These are phyloP conservation scores for Protomyces pachydermus DNA, from an alignment of 1,139 yeast genomes.

Conservation along the genomic window DNA sequence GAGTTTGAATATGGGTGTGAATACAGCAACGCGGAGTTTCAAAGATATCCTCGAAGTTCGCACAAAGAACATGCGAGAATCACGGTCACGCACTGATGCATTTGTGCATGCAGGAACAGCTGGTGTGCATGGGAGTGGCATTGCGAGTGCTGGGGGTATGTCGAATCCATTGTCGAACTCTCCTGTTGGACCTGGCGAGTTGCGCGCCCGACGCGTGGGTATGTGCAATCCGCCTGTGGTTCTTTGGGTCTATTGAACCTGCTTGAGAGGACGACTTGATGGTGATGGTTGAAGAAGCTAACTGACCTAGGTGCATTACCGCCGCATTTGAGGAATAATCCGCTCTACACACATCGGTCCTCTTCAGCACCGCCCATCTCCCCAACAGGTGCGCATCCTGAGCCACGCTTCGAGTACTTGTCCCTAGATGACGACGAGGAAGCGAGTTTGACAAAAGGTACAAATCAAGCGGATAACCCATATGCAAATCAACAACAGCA, in stretches of 20 bases:
- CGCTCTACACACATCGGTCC: conserved; percentile 17
- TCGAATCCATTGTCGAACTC: neutral
- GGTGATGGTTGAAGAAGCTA: neutral
- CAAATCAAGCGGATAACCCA: conserved; percentile 22
- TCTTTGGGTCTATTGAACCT: too few relatives aligned
- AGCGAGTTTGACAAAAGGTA: neutral
- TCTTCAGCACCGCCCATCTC: conserved; percentile 24
- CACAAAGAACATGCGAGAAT: conserved; percentile 75
- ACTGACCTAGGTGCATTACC: neutral
- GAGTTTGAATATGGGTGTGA: conserved; percentile 78
- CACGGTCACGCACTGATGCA: conserved; percentile 78
- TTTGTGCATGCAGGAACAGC: conserved; percentile 44
- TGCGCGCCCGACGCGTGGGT: neutral
- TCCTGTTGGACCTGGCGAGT: neutral
- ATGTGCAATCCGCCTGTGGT: neutral
- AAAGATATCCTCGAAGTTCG: conserved; percentile 80
- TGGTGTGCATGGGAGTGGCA: neutral
- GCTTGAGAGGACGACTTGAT: too few relatives aligned
- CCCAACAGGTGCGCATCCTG: conserved; percentile 1
- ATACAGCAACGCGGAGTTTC: conserved; percentile 88
- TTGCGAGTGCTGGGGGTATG: neutral
- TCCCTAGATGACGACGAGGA: conserved; percentile 14
- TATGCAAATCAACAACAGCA: conserved; percentile 17
- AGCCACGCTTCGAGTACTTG: conserved; percentile 19
- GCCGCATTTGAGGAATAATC: conserved; percentile 15